Evolutionary conservation across 2,329 filamentous ascomycete species (phyloP).

Genomic region (Ophiostoma piceae): DNA sequence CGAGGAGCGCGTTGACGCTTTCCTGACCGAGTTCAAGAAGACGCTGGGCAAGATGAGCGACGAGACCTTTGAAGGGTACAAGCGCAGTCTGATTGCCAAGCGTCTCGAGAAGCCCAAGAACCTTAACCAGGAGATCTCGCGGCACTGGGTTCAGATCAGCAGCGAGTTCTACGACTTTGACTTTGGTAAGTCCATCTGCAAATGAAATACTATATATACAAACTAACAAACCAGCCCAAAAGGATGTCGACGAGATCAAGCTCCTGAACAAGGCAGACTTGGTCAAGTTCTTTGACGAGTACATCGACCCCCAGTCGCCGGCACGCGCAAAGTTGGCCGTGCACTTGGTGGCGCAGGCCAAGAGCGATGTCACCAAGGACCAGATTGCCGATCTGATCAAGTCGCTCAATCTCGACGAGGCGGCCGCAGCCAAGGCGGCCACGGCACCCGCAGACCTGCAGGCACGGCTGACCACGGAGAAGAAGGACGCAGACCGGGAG

Average conservation of each 20-base stretch:
- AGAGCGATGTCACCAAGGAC: constrained; percentile 41
- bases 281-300: constrained; percentile 68
- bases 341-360: constrained; percentile 71
- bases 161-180: constrained; percentile 88
- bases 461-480: constrained; percentile 34
- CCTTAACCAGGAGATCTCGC: constrained; percentile 72
- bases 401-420: constrained; percentile 34
- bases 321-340: constrained; percentile 77
- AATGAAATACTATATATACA: constrained; percentile 34
- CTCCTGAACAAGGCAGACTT: constrained; percentile 73
- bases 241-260: constrained; percentile 70
- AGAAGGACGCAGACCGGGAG: constrained; percentile 44
- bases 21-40: constrained; percentile 63
- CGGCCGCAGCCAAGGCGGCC: constrained; percentile 30
- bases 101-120: constrained; percentile 90
- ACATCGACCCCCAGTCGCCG: constrained; percentile 68
- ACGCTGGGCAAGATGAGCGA: constrained; percentile 71
- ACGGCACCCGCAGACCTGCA: constrained; percentile 35
- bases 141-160: constrained; percentile 80
- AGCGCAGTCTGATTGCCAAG: constrained; percentile 81
- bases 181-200: constrained; percentile 50
- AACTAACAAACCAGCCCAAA: constrained; percentile 49
- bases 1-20: constrained; percentile 80
- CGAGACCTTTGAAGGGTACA: constrained; percentile 82
- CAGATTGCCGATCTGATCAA: constrained; percentile 41